Conservation (phyloP, 176 grass and related monocot genomes). For the Cenchrus americanus region DNA sequence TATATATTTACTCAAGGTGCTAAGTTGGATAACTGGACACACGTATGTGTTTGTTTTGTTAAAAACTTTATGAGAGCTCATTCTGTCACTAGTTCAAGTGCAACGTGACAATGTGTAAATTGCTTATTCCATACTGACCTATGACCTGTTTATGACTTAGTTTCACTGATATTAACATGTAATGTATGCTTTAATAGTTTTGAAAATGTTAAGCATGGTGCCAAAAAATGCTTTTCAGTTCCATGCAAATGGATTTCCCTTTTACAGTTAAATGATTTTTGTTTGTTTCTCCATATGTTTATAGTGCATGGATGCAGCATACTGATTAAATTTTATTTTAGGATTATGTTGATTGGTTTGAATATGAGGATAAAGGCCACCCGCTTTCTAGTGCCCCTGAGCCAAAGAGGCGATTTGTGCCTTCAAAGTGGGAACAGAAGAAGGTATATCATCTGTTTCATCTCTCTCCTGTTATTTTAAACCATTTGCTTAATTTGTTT, state of each 20-base stretch:
- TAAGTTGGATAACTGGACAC: background rate
- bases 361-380: slow-evolving; percentile 89
- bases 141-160: background rate
- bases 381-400: slow-evolving; percentile 98
- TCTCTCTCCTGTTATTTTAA: slow-evolving; percentile 6
- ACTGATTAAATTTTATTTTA: slow-evolving; percentile 41
- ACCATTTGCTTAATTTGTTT: slow-evolving; percentile 12
- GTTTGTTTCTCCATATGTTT: slow-evolving; percentile 30
- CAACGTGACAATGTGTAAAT: background rate
- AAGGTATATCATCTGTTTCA: slow-evolving; percentile 53
- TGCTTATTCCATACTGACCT: background rate
- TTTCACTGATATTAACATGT: background rate
- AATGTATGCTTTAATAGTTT: background rate
- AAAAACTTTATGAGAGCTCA: background rate
- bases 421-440: slow-evolving; percentile 98
- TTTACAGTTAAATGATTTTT: slow-evolving; percentile 17
- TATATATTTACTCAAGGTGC: background rate
- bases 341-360: slow-evolving; percentile 99
- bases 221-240: slow-evolving; percentile 8
- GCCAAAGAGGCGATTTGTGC: slow-evolving; percentile 95
- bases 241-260: slow-evolving; percentile 20
- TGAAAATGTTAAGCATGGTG: slow-evolving; percentile 6
- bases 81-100: background rate
- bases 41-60: slow-evolving; percentile 10
- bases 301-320: background rate